Evolutionary conservation across 1,284 basidiomycete genomes (phyloP).

Genomic region (Boletus semigastroideus): DNA sequence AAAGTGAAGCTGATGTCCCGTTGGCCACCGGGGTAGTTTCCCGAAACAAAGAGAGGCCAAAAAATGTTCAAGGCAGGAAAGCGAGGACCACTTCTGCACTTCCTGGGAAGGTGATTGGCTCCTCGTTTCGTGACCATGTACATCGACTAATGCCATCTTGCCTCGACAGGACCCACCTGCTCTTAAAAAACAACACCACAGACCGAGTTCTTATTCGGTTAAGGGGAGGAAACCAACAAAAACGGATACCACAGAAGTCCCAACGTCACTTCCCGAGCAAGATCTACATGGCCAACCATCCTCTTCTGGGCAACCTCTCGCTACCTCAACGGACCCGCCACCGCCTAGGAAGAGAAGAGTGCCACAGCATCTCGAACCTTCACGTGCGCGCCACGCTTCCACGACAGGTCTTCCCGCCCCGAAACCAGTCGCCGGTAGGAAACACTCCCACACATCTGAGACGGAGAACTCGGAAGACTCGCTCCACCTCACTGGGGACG

Average conservation of each 20-base stretch:
- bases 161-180: conserved; percentile 1
- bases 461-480: conserved; percentile 26
- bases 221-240: conserved; percentile 18
- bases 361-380: background rate
- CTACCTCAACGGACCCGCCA: background rate
- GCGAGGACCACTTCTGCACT: conserved; percentile 1
- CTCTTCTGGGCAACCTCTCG: conserved; percentile 1
- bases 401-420: background rate
- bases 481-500: conserved; percentile 6
- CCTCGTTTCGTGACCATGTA: background rate
- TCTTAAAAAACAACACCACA: conserved; percentile 12
- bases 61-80: conserved; percentile 4
- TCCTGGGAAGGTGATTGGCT: conserved; percentile 21
- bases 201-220: conserved; percentile 3
- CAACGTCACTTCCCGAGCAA: conserved; percentile 39
- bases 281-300: conserved; percentile 23
- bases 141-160: conserved; percentile 9
- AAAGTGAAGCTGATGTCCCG: conserved; percentile 40
- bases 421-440: conserved; percentile 14
- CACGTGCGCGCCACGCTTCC: conserved; percentile 4
- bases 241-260: conserved; percentile 29
- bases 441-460: conserved; percentile 28
- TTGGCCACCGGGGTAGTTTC: conserved; percentile 29
- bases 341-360: conserved; percentile 8
- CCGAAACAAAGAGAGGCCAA: conserved; percentile 17